A percentile compares a stretch with the other conserved stretches of the same genome.
Evolutionary conservation across 345 rosid species (phyloP).

Genomic region (Xanthoceras sorbifolium): DNA sequence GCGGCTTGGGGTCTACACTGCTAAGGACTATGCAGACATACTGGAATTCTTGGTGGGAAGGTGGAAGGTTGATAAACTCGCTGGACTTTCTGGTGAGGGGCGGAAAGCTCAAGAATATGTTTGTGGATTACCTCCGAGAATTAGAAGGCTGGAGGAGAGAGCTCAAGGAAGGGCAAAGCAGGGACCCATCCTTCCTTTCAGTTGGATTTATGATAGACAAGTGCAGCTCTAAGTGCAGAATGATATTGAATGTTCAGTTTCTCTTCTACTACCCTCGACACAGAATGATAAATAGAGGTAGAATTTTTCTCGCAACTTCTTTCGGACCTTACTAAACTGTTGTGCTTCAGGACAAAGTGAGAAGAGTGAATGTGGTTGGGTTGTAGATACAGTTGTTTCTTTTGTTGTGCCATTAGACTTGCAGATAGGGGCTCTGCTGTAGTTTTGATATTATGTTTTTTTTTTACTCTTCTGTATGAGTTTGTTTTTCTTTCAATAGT

Average conservation of each 20-base stretch:
- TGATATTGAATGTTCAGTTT: background rate
- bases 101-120: slow-evolving; percentile 82
- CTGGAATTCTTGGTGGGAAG: slow-evolving; percentile 80
- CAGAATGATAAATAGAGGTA: background rate
- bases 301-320: slow-evolving; percentile 8
- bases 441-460: slow-evolving; percentile 29
- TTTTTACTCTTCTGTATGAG: slow-evolving; percentile 19
- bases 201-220: slow-evolving; percentile 77
- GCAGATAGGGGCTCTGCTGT: slow-evolving; percentile 41
- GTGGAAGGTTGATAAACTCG: slow-evolving; percentile 66
- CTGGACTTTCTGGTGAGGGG: slow-evolving; percentile 81
- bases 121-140: slow-evolving; percentile 68
- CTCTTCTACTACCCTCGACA: background rate
- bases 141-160: slow-evolving; percentile 83
- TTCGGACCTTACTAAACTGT: slow-evolving; percentile 6
- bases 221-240: slow-evolving; percentile 54
- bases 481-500: slow-evolving; percentile 27
- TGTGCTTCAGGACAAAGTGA: slow-evolving; percentile 14
- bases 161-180: slow-evolving; percentile 71
- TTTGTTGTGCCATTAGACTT: slow-evolving; percentile 35
- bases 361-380: slow-evolving; percentile 27
- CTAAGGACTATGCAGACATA: slow-evolving; percentile 85
- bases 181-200: slow-evolving; percentile 60
- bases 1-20: slow-evolving; percentile 85
- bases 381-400: slow-evolving; percentile 58